Evolutionary conservation across 2,329 filamentous ascomycete species (phyloP).

Genomic region (Phialophora macrospora): DNA sequence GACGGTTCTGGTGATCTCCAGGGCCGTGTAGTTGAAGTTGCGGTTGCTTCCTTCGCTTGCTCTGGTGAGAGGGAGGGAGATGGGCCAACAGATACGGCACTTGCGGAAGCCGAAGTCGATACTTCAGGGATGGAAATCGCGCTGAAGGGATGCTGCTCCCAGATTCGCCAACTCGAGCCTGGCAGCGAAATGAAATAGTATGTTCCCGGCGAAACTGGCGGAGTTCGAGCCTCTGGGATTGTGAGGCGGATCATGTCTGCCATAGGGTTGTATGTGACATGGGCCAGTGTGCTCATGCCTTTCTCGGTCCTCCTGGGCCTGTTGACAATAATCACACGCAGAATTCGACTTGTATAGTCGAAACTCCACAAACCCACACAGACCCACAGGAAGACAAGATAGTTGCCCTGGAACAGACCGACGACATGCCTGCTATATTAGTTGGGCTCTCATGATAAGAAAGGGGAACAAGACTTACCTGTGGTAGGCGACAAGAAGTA

Average conservation of each 20-base stretch:
- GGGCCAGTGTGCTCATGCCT: background rate
- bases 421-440: conserved; percentile 5
- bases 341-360: background rate
- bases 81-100: background rate
- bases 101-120: background rate
- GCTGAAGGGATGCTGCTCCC: conserved; percentile 6
- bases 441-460: background rate
- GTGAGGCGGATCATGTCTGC: conserved; percentile 6
- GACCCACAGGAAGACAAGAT: background rate
- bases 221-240: background rate
- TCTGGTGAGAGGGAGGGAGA: background rate
- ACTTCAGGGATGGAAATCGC: background rate
- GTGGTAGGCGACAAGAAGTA: conserved; percentile 1
- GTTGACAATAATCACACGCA: background rate
- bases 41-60: background rate
- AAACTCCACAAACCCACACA: conserved; percentile 3
- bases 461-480: background rate
- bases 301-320: background rate
- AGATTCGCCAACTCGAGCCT: conserved; percentile 4
- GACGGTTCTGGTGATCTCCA: background rate
- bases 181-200: background rate
- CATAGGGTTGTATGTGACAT: background rate
- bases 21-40: background rate
- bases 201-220: background rate
- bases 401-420: background rate